phyloP scores from a whole-genome alignment of 2,329 filamentous ascomycete genomes.

The Dendrostoma leiphaemia region DNA sequence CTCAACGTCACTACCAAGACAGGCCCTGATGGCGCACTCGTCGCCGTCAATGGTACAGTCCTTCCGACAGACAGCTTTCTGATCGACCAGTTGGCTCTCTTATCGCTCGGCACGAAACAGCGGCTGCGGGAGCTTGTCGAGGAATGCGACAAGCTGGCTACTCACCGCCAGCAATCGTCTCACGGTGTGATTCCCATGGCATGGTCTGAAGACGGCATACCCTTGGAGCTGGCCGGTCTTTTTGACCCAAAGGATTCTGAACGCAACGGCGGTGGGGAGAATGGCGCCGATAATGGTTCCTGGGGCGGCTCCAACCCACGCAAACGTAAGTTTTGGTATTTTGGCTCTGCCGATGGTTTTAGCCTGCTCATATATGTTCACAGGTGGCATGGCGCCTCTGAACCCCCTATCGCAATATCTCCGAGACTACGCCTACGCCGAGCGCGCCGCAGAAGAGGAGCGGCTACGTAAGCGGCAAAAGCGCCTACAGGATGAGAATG shows the following conservation, averaged over 20 bases:
- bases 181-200: conserved; percentile 77
- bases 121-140: conserved; percentile 73
- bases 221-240: conserved; percentile 39
- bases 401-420: conserved; percentile 51
- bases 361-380: conserved; percentile 18
- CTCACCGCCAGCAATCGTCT: conserved; percentile 71
- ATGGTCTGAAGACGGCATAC: conserved; percentile 69
- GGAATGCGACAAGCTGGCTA: conserved; percentile 70
- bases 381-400: conserved; percentile 42
- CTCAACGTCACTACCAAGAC: conserved; percentile 54
- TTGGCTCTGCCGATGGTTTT: neutral
- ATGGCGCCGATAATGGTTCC: conserved; percentile 45
- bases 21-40: conserved; percentile 59
- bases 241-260: conserved; percentile 14
- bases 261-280: conserved; percentile 32
- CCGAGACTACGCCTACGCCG: conserved; percentile 61
- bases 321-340: conserved; percentile 55
- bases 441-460: conserved; percentile 71
- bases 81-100: conserved; percentile 76
- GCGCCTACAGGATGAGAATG: conserved; percentile 52
- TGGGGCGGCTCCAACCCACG: conserved; percentile 53
- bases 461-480: conserved; percentile 66
- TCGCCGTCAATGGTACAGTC: conserved; percentile 64
- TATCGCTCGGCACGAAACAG: conserved; percentile 82
- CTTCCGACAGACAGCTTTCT: conserved; percentile 74